A percentile compares a stretch with the other conserved stretches of the same genome.
Conservation (phyloP, 2,329 filamentous ascomycete genomes). For the Pseudomassariella vexata region DNA sequence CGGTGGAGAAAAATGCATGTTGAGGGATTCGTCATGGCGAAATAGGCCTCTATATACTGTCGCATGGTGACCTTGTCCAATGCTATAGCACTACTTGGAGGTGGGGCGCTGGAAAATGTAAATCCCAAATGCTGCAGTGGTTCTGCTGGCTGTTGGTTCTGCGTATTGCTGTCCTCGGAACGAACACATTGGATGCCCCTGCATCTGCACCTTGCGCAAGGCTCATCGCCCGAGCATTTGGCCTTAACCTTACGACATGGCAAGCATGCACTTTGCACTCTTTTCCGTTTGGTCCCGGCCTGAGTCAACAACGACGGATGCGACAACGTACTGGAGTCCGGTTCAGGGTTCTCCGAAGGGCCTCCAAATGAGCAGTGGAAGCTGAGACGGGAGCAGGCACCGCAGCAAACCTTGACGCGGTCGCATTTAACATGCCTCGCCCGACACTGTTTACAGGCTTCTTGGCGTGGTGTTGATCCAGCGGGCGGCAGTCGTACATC, state of each 20-base stretch:
- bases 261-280: constrained; percentile 19
- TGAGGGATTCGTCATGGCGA: constrained; percentile 12
- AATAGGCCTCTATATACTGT: constrained; percentile 14
- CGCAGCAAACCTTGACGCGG: too few species aligned
- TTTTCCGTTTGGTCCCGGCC: not conserved
- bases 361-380: too few species aligned
- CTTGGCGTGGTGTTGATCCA: too few species aligned
- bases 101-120: not conserved
- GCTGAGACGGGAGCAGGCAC: too few species aligned
- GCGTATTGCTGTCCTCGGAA: not conserved
- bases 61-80: not conserved
- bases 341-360: too few species aligned
- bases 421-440: too few species aligned
- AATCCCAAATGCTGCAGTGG: not conserved
- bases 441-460: too few species aligned
- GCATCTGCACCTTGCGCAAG: constrained; percentile 24
- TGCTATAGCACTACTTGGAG: not conserved
- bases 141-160: not conserved
- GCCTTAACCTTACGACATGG: constrained; percentile 28
- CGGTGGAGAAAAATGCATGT: constrained; percentile 16
- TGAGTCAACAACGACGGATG: too few species aligned
- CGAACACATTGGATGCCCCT: constrained; percentile 7
- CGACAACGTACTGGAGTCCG: too few species aligned
- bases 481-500: too few species aligned
- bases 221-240: constrained; percentile 26